Evolutionary conservation across 225 moss, liverwort and hornwort genomes (phyloP).

Genomic region (Asterella californica): DNA sequence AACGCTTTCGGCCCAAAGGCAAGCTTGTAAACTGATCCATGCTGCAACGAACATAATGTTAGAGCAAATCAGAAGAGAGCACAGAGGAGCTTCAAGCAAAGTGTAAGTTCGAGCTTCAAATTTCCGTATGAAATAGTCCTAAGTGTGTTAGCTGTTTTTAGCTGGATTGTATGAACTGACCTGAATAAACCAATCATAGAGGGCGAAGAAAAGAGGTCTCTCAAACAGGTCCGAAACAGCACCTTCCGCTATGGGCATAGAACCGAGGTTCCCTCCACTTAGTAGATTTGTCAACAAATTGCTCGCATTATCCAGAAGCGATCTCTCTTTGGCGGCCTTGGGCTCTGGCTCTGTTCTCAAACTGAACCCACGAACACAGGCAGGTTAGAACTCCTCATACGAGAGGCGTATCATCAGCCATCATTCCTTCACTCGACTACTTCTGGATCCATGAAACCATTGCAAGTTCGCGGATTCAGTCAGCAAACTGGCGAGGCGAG

Average conservation of each 20-base stretch:
- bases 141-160: neutral
- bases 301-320: conserved; percentile 84
- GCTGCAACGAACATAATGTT: conserved; percentile 41
- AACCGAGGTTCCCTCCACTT: conserved; percentile 76
- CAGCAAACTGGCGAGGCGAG: neutral
- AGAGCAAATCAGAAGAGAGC: neutral
- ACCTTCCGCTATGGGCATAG: conserved; percentile 87
- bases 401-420: neutral
- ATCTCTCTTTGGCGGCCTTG: conserved; percentile 51
- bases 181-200: conserved; percentile 95
- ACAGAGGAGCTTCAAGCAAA: neutral
- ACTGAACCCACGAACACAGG: conserved; percentile 38
- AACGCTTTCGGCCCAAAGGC: conserved; percentile 99
- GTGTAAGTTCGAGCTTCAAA: neutral
- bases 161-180: conserved; percentile 35
- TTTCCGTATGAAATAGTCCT: neutral
- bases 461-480: neutral
- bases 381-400: neutral
- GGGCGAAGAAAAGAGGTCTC: conserved; percentile 85
- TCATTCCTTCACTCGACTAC: neutral
- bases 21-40: conserved; percentile 94
- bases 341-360: conserved; percentile 50
- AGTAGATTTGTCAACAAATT: conserved; percentile 87
- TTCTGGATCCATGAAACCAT: neutral
- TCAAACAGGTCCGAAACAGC: conserved; percentile 75